Evolutionary conservation across 179 eudicot species (phyloP).

Genomic region (Camellia oleifera): DNA sequence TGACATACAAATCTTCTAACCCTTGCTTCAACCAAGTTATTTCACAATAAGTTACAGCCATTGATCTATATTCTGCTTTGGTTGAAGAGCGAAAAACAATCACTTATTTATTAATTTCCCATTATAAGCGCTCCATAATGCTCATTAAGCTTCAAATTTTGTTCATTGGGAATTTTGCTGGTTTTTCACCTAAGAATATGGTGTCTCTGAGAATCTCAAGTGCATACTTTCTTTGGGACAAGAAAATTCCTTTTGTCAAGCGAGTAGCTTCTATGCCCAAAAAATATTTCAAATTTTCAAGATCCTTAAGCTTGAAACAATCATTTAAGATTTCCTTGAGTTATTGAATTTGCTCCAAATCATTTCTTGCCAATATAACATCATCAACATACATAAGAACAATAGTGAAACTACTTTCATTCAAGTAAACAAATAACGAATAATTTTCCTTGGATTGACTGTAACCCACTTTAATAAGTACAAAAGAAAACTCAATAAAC

Average conservation of each 20-base stretch:
- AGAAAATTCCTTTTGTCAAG: not conserved
- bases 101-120: not conserved
- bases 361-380: too few relatives aligned
- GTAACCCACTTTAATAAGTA: not conserved
- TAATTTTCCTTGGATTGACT: not conserved
- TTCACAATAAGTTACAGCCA: not conserved
- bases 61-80: not conserved
- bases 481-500: not conserved
- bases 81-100: not conserved
- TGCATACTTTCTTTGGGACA: constrained; percentile 3
- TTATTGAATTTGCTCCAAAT: too few relatives aligned
- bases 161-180: not conserved
- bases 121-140: not conserved
- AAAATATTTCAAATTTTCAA: not conserved
- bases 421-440: not conserved
- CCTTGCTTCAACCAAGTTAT: not conserved
- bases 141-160: not conserved
- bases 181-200: not conserved
- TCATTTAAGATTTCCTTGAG: too few relatives aligned
- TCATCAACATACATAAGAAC: not conserved
- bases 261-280: not conserved
- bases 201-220: not conserved
- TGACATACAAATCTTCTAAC: too few relatives aligned
- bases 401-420: not conserved
- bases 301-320: too few relatives aligned